Conservation (phyloP, 2,329 filamentous ascomycete species). For the Colletotrichum falcatum region DNA sequence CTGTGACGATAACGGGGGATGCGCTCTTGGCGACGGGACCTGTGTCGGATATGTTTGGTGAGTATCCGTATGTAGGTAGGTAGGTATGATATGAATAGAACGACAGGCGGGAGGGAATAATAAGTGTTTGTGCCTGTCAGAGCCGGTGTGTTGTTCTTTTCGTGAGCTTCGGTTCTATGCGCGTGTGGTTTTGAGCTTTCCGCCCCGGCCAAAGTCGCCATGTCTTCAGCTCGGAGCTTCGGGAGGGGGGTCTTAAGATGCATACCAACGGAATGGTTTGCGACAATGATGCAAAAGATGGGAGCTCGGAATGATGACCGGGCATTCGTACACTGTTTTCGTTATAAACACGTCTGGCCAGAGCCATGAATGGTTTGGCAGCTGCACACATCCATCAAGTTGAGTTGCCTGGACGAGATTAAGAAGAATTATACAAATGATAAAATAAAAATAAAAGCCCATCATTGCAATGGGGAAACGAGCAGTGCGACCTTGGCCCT, state of each 20-base stretch:
- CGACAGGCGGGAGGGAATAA: background rate
- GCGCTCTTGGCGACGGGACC: background rate
- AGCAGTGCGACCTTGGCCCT: background rate
- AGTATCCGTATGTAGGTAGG: no score
- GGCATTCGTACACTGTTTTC: no score
- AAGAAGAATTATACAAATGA: no score
- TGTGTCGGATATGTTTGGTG: background rate
- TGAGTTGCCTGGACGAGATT: background rate
- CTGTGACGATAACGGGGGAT: background rate
- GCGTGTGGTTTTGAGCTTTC: background rate
- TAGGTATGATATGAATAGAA: background rate
- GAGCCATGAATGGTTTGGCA: background rate
- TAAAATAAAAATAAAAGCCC: background rate
- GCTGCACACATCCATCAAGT: background rate
- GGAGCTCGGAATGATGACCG: no score
- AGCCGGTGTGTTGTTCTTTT: background rate
- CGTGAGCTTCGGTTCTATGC: background rate
- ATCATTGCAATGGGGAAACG: no score
- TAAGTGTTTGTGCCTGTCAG: background rate
- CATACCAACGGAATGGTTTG: background rate
- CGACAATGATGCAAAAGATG: background rate
- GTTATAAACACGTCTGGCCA: background rate
- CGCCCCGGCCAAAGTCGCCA: background rate
- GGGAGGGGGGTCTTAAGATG: no score
- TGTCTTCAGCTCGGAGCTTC: background rate